Percentiles rank a stretch among this genome's conserved stretches.
Evolutionary conservation across 2,329 filamentous ascomycete genomes (phyloP).

Genomic region (Aspergillus sergii): DNA sequence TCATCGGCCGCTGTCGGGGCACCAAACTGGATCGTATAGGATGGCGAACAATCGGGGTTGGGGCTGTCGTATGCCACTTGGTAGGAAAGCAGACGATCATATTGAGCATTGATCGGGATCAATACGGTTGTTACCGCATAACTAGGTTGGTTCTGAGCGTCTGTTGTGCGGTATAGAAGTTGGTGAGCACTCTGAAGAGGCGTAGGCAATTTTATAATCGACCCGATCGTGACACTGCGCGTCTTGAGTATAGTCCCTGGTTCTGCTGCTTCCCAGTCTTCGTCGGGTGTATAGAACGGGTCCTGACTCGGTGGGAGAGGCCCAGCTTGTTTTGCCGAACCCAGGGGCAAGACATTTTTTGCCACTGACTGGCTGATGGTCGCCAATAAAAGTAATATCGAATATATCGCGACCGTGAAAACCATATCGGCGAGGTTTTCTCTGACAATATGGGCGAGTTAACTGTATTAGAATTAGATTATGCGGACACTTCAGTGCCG

Average conservation of each 20-base stretch:
- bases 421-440: not conserved
- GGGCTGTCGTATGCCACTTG: slow-evolving; percentile 44
- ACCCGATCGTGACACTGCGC: not conserved
- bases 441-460: too few relatives aligned
- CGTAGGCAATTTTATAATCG: not conserved
- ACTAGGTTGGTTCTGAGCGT: slow-evolving; percentile 30
- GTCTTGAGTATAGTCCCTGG: slow-evolving; percentile 1
- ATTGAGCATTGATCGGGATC: slow-evolving; percentile 26
- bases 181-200: slow-evolving; percentile 19
- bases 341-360: too few relatives aligned
- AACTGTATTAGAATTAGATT: too few relatives aligned
- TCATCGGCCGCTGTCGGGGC: slow-evolving; percentile 16
- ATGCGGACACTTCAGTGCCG: not conserved
- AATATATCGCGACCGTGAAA: not conserved
- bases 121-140: slow-evolving; percentile 38
- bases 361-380: not conserved
- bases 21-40: slow-evolving; percentile 36
- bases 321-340: not conserved
- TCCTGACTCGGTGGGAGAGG: slow-evolving; percentile 2
- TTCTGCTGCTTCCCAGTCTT: not conserved
- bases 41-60: slow-evolving; percentile 43
- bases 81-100: slow-evolving; percentile 40
- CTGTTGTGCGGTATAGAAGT: slow-evolving; percentile 39
- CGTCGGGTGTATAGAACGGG: slow-evolving; percentile 4
- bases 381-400: not conserved